Evolutionary conservation across 257 asterid species (phyloP).

Genomic region (Mitragyna speciosa): DNA sequence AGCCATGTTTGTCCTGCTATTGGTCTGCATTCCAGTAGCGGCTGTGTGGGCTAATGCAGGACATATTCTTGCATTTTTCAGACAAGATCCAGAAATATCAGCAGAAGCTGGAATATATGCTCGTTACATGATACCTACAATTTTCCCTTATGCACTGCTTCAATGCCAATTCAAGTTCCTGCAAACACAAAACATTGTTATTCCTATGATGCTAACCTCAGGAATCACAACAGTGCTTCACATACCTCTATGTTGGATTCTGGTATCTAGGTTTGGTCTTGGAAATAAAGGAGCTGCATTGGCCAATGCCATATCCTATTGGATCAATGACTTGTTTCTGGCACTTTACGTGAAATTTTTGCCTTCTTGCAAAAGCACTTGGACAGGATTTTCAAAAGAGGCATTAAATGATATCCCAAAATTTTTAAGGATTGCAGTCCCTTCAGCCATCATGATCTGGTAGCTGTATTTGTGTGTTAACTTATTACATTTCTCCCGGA

Average conservation of each 20-base stretch:
- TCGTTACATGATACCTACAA: not conserved
- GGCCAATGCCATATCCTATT: constrained; percentile 56
- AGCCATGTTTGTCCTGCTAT: constrained; percentile 21
- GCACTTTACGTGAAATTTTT: constrained; percentile 42
- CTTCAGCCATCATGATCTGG: constrained; percentile 71
- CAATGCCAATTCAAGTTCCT: constrained; percentile 58
- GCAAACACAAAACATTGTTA: constrained; percentile 61
- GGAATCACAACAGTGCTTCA: constrained; percentile 53
- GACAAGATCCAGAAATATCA: constrained; percentile 11
- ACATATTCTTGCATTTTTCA: constrained; percentile 1
- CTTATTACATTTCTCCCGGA: not conserved
- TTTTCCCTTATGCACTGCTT: constrained; percentile 42
- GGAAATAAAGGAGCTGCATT: constrained; percentile 71
- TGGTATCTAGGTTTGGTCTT: constrained; percentile 46
- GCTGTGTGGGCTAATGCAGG: constrained; percentile 20
- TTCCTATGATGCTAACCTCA: constrained; percentile 63
- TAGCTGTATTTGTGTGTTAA: constrained; percentile 10
- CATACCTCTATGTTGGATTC: constrained; percentile 50
- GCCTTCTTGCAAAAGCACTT: constrained; percentile 48
- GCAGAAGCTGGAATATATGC: constrained; percentile 5
- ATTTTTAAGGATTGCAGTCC: constrained; percentile 55
- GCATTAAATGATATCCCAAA: constrained; percentile 43
- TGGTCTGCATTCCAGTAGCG: constrained; percentile 20
- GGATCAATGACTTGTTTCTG: constrained; percentile 54
- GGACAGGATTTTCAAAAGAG: constrained; percentile 58